Evolutionary conservation across 768 basidiomycete genomes (phyloP).

Genomic region (Agaricus blazei): DNA sequence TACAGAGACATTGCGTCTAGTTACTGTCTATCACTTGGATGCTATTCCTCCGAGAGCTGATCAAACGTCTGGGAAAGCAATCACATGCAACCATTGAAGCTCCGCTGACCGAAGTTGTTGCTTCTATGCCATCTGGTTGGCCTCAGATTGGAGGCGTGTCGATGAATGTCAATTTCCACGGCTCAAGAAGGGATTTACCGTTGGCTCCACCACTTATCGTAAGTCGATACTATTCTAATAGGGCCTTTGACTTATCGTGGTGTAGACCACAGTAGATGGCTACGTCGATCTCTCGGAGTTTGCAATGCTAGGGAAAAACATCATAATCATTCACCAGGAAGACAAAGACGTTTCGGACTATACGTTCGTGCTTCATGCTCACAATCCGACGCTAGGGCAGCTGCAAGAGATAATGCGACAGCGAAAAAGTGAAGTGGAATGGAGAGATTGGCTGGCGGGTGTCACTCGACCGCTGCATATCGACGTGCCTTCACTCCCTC

Average conservation of each 20-base stretch:
- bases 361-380: conserved; percentile 41
- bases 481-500: neutral
- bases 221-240: conserved; percentile 5
- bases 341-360: conserved; percentile 37
- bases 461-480: conserved; percentile 12
- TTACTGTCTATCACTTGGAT: conserved; percentile 41
- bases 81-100: conserved; percentile 15
- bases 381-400: conserved; percentile 45
- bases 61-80: conserved; percentile 11
- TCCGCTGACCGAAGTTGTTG: conserved; percentile 8
- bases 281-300: conserved; percentile 49
- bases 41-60: conserved; percentile 29
- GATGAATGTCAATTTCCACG: conserved; percentile 29
- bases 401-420: conserved; percentile 26
- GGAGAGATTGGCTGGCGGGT: conserved; percentile 35
- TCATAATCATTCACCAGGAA: conserved; percentile 35
- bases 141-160: conserved; percentile 30
- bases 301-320: conserved; percentile 35
- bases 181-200: conserved; percentile 24
- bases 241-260: neutral
- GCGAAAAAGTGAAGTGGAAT: conserved; percentile 29
- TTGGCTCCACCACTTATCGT: conserved; percentile 39
- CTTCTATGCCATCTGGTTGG: conserved; percentile 34
- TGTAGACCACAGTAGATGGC: conserved; percentile 41
- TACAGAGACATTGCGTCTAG: conserved; percentile 27